Conservation (phyloP, 1,284 basidiomycete genomes). For the Pulveroboletus sp. region DNA sequence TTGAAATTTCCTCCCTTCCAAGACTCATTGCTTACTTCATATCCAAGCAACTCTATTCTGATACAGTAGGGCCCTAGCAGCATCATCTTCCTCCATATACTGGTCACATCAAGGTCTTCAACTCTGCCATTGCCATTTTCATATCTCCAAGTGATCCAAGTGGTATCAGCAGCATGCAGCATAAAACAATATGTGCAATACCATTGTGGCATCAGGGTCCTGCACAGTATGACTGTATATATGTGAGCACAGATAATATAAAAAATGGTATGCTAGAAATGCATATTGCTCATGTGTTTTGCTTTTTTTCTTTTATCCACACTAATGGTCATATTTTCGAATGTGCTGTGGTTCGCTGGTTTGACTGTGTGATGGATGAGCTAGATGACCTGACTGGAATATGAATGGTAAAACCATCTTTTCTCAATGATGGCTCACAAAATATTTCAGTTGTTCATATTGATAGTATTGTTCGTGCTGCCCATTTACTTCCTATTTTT, state of each 20-base stretch:
- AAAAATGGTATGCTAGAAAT: no score
- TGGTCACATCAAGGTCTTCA: neutral
- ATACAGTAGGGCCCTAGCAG: no score
- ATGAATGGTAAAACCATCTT: neutral
- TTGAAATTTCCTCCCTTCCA: neutral
- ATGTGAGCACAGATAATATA: neutral
- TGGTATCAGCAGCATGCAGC: neutral
- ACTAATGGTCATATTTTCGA: neutral
- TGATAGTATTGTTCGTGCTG: neutral
- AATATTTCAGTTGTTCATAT: neutral
- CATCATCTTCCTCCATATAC: no score
- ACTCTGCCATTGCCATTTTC: neutral
- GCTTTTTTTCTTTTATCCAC: neutral
- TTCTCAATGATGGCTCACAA: neutral
- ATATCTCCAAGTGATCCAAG: conserved; percentile 2
- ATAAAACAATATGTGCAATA: neutral
- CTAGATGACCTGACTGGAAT: neutral
- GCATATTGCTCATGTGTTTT: neutral
- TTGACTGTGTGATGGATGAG: neutral
- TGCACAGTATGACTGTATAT: neutral
- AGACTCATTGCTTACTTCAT: no score
- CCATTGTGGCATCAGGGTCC: neutral
- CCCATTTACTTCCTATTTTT: neutral
- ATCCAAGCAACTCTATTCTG: no score
- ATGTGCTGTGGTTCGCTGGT: neutral